Evolutionary conservation across 1,284 basidiomycete genomes (phyloP), one percentile per base, ranked within the genome.

Genomic region (Chiua sp.): DNA sequence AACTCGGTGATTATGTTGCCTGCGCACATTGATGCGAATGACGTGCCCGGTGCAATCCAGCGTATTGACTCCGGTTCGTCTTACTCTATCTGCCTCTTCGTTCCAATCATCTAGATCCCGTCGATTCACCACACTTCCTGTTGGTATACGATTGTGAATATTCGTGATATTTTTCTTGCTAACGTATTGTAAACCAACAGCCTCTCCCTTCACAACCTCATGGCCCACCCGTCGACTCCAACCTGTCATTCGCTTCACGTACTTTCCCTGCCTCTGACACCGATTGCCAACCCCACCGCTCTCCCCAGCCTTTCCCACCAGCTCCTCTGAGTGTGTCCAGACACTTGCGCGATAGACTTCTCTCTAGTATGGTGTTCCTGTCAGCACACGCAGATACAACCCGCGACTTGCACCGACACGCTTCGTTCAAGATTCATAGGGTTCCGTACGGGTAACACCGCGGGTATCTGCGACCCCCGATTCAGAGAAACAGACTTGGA

Each of bases 151-250:
- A 35, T 52, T 4, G 37, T 7, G 28, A 51, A 10, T 7, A 26
- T 71, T 52, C n/a, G n/a, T n/a, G n/a, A 59, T 55, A 58, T 55
- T 54, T 59, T 57, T 57, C 18, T 35, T n/a, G 4, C 62, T 72
- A 33, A 72, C 60, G 3, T 20, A 51, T 61, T 70, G 71, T 68
- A 72, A 66, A 63, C 37, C 49, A 15, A 26, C 61, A 71, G 63
- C 10, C 32, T 23, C 28, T 32, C 22, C n/a, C 26, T 4, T 11
- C 23, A 23, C 28, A 15, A 16, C 10, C 49, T 28, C 62, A 52
- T 23, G 22, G 46, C 46, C 32, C 55, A 7, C 61, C 51, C 20
- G 1, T 51, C 54, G 55, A 51, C 26, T 30, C 28, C 61, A 48
- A 37, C 23, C n/a, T 49, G 4, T 32, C 30, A 32, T 32, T 10